Evolutionary conservation across 2,329 filamentous ascomycete genomes (phyloP).

Genomic region (Cadophora gregata): DNA sequence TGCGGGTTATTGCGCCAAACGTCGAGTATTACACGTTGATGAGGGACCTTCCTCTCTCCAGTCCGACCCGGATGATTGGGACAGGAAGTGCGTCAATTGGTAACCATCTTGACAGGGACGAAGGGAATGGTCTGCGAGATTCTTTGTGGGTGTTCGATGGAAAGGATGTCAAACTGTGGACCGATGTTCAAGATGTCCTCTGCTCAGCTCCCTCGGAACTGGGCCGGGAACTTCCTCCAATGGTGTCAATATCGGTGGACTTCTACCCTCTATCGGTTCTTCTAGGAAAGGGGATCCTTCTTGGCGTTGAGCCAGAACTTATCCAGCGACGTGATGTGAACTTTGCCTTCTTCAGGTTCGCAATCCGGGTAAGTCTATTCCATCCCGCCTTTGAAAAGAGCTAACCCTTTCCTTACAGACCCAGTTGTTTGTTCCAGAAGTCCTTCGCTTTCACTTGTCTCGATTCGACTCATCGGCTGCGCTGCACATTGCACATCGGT

Average conservation of each 20-base stretch:
- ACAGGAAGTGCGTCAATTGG: conserved; percentile 25
- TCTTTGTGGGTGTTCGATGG: conserved; percentile 97
- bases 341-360: conserved; percentile 89
- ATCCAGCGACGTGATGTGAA: conserved; percentile 91
- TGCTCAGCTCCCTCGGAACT: conserved; percentile 70
- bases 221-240: conserved; percentile 72
- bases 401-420: conserved; percentile 64
- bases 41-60: conserved; percentile 72
- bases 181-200: conserved; percentile 84
- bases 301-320: conserved; percentile 90
- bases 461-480: conserved; percentile 81
- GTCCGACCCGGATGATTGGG: conserved; percentile 13
- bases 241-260: conserved; percentile 83
- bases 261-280: conserved; percentile 93
- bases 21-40: conserved; percentile 95
- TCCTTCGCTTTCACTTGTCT: conserved; percentile 79
- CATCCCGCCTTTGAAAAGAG: background rate
- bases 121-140: conserved; percentile 64
- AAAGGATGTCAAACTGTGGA: conserved; percentile 83
- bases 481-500: conserved; percentile 81
- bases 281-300: conserved; percentile 85
- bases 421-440: conserved; percentile 88
- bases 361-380: conserved; percentile 72
- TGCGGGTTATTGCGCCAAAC: conserved; percentile 94
- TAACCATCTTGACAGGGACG: conserved; percentile 30